Conservation (phyloP, 1,139 yeast genomes). For the Debaryomyces singareniensis region DNA sequence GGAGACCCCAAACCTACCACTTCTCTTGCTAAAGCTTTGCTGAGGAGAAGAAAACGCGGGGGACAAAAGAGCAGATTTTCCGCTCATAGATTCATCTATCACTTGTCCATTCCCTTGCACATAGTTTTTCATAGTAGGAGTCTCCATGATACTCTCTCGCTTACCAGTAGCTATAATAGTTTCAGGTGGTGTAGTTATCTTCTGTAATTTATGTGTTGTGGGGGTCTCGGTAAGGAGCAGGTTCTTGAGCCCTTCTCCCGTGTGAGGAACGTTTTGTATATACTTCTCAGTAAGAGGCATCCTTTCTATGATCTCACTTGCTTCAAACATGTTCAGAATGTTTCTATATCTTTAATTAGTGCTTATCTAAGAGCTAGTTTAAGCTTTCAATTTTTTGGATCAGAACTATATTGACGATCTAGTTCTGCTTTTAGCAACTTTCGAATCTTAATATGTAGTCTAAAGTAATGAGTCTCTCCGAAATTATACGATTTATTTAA, state of each 20-base stretch:
- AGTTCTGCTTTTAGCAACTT: no score
- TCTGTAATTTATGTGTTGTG: constrained; percentile 10
- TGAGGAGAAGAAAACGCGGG: constrained; percentile 49
- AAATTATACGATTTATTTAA: no score
- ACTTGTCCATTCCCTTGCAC: not conserved
- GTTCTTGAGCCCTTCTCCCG: constrained; percentile 1
- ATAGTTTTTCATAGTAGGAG: constrained; percentile 12
- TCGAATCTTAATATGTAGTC: no score
- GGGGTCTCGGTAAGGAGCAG: constrained; percentile 13
- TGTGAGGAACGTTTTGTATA: not conserved
- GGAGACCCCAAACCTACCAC: constrained; percentile 10
- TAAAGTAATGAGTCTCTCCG: no score
- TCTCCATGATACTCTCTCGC: constrained; percentile 10
- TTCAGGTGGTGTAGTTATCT: constrained; percentile 35
- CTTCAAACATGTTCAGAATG: no score
- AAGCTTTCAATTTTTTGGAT: no score
- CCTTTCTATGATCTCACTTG: constrained; percentile 1
- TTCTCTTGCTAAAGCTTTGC: not conserved
- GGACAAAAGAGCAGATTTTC: constrained; percentile 23
- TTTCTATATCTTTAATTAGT: no score
- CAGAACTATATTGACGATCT: no score
- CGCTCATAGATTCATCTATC: constrained; percentile 1
- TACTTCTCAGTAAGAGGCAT: constrained; percentile 5
- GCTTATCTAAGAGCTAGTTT: no score
- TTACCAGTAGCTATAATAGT: constrained; percentile 9